Conservation (phyloP, 768 basidiomycete genomes). For the Hebeloma cylindrosporum region DNA sequence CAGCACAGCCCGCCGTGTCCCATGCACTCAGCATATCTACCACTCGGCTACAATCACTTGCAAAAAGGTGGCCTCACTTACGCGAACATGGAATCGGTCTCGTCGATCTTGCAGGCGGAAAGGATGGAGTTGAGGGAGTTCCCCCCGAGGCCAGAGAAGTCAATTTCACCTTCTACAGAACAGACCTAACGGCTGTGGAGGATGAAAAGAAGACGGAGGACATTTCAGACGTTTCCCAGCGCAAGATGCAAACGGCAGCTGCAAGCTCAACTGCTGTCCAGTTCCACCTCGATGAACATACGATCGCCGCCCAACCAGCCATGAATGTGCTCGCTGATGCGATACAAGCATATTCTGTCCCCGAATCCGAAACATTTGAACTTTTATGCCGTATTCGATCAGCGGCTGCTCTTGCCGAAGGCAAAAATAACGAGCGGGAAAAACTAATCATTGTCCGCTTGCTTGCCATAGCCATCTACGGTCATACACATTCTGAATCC, state of each 20-base stretch:
- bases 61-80: constrained; percentile 80
- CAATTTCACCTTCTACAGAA: constrained; percentile 78
- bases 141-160: constrained; percentile 78
- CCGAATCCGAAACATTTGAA: constrained; percentile 84
- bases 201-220: constrained; percentile 49
- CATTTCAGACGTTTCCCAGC: constrained; percentile 50
- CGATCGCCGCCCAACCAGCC: constrained; percentile 58
- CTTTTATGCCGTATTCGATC: constrained; percentile 83
- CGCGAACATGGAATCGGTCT: constrained; percentile 80
- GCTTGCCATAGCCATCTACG: constrained; percentile 87
- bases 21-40: constrained; percentile 81
- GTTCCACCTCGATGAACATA: constrained; percentile 62
- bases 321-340: constrained; percentile 78
- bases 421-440: constrained; percentile 62
- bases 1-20: constrained; percentile 80
- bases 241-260: constrained; percentile 34
- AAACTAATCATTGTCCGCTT: constrained; percentile 81
- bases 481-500: constrained; percentile 80
- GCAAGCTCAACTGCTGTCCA: constrained; percentile 52
- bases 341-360: constrained; percentile 64
- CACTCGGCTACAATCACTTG: constrained; percentile 76
- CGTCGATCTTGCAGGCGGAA: constrained; percentile 64
- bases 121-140: constrained; percentile 55
- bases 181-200: constrained; percentile 43
- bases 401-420: constrained; percentile 64